Evolutionary conservation across 2,329 filamentous ascomycete species (phyloP), one percentile per base, ranked within the genome.

Genomic region (Calonectria henricotiae): DNA sequence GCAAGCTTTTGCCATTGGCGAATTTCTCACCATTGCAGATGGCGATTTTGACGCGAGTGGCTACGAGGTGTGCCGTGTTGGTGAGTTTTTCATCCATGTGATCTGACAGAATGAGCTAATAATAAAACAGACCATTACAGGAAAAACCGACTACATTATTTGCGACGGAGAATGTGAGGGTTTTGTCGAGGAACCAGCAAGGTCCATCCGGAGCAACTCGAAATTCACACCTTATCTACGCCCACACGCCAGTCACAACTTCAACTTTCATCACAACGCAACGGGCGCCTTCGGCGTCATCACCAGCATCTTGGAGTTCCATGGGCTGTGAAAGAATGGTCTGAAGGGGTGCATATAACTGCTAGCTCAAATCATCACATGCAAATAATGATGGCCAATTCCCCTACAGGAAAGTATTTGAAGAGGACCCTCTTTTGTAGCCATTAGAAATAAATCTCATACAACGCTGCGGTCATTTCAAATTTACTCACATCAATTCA

Each of bases 171-270:
- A 79, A 43, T 79, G 78, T 47, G 65, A 68, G 23, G 70, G 71
- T 58, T 75, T 79, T 49, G 78, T 78, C 51, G 77, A 77, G 17
- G 73, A 75, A 62, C 75, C 75, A 6, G 72, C 74, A 13, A 62
- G 69, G 17, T 70, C 71, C 39, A 69, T 77, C 32, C 76, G 68
- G 68, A 64, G 58, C 15, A 73, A 71, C 37, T 71, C 72, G 58
- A 68, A 74, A 43, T 67, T 71, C 37, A 62, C 54, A 12, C 66
- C 69, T 5, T 73, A 74, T 43, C 58, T 74, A 11, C 72, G 73
- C 65, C 69, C 72, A 6, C 64, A 73, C 54, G 47, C 72, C 0
- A 74, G 72, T 55, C 72, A 74, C 64, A 74, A 74, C 55, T 63
- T 74, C 66, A 73, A 73, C 47, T 73, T 73, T 27, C 72, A 73